These are phyloP conservation scores for Lichtheimia ornata DNA, from an alignment of 371 early-diverging fungal species.

Conservation along the genomic window DNA sequence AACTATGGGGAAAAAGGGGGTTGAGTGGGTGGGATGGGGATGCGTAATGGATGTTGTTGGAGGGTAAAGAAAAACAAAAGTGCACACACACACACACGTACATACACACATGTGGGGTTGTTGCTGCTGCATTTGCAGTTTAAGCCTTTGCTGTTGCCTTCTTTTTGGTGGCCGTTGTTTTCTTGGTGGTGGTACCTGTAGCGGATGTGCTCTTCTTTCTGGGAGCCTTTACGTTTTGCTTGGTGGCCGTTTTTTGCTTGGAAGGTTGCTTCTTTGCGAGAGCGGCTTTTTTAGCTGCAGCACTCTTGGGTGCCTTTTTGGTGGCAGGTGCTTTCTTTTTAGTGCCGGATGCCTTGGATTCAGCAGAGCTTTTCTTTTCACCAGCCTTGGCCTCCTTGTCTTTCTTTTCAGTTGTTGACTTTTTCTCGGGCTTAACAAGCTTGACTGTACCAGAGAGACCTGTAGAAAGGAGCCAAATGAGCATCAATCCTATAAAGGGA, in stretches of 20 bases:
- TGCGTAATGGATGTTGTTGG: no score
- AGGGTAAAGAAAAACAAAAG: no score
- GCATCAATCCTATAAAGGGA: slow-evolving; percentile 5
- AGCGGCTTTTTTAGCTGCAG: slow-evolving; percentile 36
- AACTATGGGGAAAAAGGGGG: no score
- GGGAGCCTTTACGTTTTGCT: slow-evolving; percentile 21
- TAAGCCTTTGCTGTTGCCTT: slow-evolving; percentile 12
- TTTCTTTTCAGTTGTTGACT: slow-evolving; percentile 26
- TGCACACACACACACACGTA: no score
- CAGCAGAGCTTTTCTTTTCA: slow-evolving; percentile 18
- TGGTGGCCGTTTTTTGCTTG: slow-evolving; percentile 6
- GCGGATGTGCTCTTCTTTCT: slow-evolving; percentile 38
- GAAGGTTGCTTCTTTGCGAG: slow-evolving; percentile 30
- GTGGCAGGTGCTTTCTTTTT: slow-evolving; percentile 7
- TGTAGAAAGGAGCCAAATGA: slow-evolving; percentile 5
- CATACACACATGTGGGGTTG: background rate
- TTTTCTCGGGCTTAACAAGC: slow-evolving; percentile 65
- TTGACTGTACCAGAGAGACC: slow-evolving; percentile 72
- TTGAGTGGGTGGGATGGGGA: no score
- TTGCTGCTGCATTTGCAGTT: background rate
- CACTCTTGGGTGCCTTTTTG: slow-evolving; percentile 26
- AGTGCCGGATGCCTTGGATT: slow-evolving; percentile 31
- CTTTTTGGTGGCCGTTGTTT: slow-evolving; percentile 14
- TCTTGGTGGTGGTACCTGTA: slow-evolving; percentile 46
- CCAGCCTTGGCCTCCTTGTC: slow-evolving; percentile 13